Conservation (phyloP, 768 basidiomycete genomes). For the Tulasnella sp. region DNA sequence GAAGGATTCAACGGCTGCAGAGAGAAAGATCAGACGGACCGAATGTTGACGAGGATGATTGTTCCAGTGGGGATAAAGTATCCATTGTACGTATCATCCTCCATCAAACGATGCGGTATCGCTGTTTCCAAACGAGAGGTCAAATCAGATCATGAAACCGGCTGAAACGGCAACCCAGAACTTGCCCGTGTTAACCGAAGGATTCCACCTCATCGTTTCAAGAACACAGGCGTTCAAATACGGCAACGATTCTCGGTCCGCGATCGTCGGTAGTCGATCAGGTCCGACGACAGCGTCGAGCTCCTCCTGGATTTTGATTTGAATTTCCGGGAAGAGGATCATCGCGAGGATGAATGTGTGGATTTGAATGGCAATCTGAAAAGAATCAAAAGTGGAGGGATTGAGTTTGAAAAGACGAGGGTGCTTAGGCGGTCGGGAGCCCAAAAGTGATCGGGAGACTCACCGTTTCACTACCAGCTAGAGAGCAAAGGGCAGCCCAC, state of each 20-base stretch:
- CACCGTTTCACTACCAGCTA: conserved; percentile 4
- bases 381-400: too few relatives aligned
- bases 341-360: conserved; percentile 17
- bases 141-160: neutral
- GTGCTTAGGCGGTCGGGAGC: neutral
- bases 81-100: conserved; percentile 20
- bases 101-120: conserved; percentile 12
- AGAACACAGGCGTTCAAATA: conserved; percentile 16
- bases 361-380: neutral
- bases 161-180: neutral
- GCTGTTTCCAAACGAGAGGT: neutral
- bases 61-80: conserved; percentile 16
- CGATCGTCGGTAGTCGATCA: conserved; percentile 17
- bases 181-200: neutral
- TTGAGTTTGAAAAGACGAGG: too few relatives aligned
- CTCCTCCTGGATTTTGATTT: conserved; percentile 14
- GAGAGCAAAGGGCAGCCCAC: neutral
- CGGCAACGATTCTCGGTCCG: conserved; percentile 7
- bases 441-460: neutral
- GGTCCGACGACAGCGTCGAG: conserved; percentile 19
- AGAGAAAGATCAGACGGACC: conserved; percentile 2
- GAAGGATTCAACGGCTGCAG: neutral
- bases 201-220: conserved; percentile 9
- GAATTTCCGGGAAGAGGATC: conserved; percentile 19
- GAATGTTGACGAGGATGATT: conserved; percentile 19